Percentiles rank a stretch among this genome's conserved stretches.
Evolutionary conservation across 163 green algal genomes (phyloP).

Genomic region (Prototheca stagnorum): DNA sequence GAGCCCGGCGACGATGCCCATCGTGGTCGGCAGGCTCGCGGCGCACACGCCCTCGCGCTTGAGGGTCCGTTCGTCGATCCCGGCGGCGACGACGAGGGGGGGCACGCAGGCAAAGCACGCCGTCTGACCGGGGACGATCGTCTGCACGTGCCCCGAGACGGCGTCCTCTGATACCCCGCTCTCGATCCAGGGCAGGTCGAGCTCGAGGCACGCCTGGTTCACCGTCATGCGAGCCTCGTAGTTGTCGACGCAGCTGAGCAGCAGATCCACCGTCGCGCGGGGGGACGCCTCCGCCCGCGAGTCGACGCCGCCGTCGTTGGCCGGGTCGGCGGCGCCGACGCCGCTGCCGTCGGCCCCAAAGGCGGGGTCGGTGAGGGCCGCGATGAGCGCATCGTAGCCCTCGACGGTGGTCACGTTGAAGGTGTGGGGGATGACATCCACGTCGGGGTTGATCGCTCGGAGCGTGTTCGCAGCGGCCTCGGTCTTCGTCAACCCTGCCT

Average conservation of each 20-base stretch:
- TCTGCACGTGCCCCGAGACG: constrained; percentile 72
- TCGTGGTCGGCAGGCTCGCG: constrained; percentile 88
- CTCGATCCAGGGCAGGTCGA: constrained; percentile 94
- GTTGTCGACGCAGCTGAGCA: constrained; percentile 95
- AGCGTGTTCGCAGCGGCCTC: constrained; percentile 80
- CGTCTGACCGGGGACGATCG: constrained; percentile 66
- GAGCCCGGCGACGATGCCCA: constrained; percentile 90
- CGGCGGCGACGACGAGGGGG: constrained; percentile 83
- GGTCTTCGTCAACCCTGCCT: constrained; percentile 93
- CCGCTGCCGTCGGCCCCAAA: constrained; percentile 13
- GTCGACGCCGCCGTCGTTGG: neutral
- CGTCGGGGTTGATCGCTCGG: constrained; percentile 86
- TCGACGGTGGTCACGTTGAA: constrained; percentile 93
- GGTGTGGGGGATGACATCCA: constrained; percentile 73
- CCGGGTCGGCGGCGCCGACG: neutral
- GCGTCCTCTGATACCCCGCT: constrained; percentile 89
- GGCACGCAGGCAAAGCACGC: constrained; percentile 94
- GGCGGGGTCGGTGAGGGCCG: constrained; percentile 3
- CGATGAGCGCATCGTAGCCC: constrained; percentile 81
- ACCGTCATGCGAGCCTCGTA: constrained; percentile 96
- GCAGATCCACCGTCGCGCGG: constrained; percentile 61
- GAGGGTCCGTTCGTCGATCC: constrained; percentile 89
- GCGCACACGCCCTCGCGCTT: constrained; percentile 94
- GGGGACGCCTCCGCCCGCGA: neutral
- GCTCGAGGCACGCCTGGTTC: constrained; percentile 91